These are phyloP conservation scores for Pharus latifolius DNA, from an alignment of 176 grass and related monocot genomes.

Conservation along the genomic window DNA sequence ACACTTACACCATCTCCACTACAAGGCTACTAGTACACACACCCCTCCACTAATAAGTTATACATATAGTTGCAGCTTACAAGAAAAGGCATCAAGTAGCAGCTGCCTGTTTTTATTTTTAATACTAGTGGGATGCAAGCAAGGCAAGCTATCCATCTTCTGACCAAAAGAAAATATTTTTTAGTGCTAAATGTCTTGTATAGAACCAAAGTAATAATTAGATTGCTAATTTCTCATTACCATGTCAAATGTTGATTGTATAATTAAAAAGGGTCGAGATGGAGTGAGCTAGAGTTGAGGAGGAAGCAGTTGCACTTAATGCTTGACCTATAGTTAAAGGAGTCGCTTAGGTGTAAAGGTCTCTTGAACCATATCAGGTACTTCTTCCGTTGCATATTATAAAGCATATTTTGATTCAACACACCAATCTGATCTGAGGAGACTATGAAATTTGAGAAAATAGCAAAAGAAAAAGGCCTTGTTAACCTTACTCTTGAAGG, in stretches of 20 bases:
- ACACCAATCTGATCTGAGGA: too few species aligned
- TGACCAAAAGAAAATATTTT: slow-evolving; percentile 8
- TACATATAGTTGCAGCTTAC: slow-evolving; percentile 33
- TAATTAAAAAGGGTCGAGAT: neutral
- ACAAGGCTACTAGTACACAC: slow-evolving; percentile 36
- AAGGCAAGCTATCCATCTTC: slow-evolving; percentile 31
- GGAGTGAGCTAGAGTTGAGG: neutral
- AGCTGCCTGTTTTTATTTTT: slow-evolving; percentile 22
- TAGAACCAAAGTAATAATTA: slow-evolving; percentile 16
- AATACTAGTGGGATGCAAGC: slow-evolving; percentile 20
- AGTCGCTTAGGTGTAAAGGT: neutral
- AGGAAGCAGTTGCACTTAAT: slow-evolving; percentile 25
- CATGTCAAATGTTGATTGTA: slow-evolving; percentile 7
- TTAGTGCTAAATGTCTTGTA: slow-evolving; percentile 16
- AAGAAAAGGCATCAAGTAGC: slow-evolving; percentile 42
- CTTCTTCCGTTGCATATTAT: too few species aligned
- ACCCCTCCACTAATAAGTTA: slow-evolving; percentile 1
- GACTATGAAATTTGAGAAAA: too few species aligned
- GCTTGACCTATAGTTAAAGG: slow-evolving; percentile 17
- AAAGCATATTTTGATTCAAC: too few species aligned
- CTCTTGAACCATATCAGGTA: neutral
- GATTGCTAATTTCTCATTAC: slow-evolving; percentile 9
- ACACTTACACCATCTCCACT: slow-evolving; percentile 46
- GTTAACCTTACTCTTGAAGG: too few species aligned
- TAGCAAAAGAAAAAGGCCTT: too few species aligned